phyloP scores from a whole-genome alignment of 2,329 filamentous ascomycete genomes.

The Apiospora phragmitis region DNA sequence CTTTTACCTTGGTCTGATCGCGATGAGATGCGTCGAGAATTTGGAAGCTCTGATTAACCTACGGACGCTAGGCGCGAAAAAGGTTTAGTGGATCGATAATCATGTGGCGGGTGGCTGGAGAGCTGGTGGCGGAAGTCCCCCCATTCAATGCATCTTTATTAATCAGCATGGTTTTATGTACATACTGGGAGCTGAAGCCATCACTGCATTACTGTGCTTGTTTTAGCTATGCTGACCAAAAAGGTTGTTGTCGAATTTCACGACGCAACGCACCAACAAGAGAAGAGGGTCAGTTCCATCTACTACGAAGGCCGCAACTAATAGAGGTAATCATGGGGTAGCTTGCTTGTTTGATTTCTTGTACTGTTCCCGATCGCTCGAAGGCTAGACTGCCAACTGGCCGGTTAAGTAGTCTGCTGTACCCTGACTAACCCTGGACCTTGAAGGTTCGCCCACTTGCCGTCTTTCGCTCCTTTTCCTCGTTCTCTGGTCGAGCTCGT shows the following conservation, averaged over 20 bases:
- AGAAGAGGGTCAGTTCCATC: not conserved
- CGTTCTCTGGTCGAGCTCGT: constrained; percentile 89
- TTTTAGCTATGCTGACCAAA: not conserved
- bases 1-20: not conserved
- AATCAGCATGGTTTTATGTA: not conserved
- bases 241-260: not conserved
- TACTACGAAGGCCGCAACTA: not conserved
- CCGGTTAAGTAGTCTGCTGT: not conserved
- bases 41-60: not conserved
- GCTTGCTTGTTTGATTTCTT: not conserved
- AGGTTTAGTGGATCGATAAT: not conserved
- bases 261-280: not conserved
- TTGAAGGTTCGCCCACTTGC: constrained; percentile 92
- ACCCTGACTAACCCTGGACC: constrained; percentile 4
- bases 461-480: constrained; percentile 98
- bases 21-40: not conserved
- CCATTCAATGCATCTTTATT: not conserved
- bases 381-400: not conserved
- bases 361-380: not conserved
- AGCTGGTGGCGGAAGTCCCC: not conserved
- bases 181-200: not conserved
- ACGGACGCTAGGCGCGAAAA: not conserved
- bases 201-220: not conserved
- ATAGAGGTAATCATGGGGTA: not conserved
- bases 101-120: not conserved